Base-by-base conservation (phyloP, 2,329 filamentous ascomycete species). In the Ascochyta viciae-villosae region DNA sequence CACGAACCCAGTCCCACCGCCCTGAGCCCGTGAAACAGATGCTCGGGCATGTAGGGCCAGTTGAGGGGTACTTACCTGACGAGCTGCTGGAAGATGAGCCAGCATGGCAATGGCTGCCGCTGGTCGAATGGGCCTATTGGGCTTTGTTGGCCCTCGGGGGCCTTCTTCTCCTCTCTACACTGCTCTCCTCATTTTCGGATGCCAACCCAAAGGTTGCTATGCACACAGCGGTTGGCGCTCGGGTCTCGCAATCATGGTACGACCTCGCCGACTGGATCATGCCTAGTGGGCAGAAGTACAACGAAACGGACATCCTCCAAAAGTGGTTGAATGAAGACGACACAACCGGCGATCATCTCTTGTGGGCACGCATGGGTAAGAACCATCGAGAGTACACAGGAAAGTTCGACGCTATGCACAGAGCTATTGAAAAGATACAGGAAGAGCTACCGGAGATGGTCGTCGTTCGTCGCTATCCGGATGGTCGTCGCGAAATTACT, bases 401-500 rank as follows among this genome's bases (percentile, higher is more conserved):
- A 3, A 56, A 57, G 19, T 48, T 66, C 43, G 50, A 63, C 6
- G 44, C 38, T 22, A 24, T 65, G 2, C 48, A 63, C 13, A 35
- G 54, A 3, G 56, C 64, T 10, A 56, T 72, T 23, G 37, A 64
- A 8, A 50, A 54, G 4, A 51, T 74, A 3, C 59, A 60, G 9
- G 33, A 65, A 4, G 40, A 70, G 4, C 72, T 91, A 3, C 88
- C 89, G 0, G 78, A 82, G 12, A 64, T 82, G 9, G 76, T 91
- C 4, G 82, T 84, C 56, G 81, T 89, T 61, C 78, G 82, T 13
- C 78, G 80, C 7, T 77, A 82, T 53, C 72, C 77, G 31, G 72
- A 83, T 27, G 87, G 87, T 13, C 79, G 82, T 9, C 73, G 78
- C 0, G 74, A 83, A 22, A 82, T 91, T 15, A 76, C 83, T 0